Evolutionary conservation across 2,329 filamentous ascomycete species (phyloP).

Genomic region (Neofusicoccum cordaticola): DNA sequence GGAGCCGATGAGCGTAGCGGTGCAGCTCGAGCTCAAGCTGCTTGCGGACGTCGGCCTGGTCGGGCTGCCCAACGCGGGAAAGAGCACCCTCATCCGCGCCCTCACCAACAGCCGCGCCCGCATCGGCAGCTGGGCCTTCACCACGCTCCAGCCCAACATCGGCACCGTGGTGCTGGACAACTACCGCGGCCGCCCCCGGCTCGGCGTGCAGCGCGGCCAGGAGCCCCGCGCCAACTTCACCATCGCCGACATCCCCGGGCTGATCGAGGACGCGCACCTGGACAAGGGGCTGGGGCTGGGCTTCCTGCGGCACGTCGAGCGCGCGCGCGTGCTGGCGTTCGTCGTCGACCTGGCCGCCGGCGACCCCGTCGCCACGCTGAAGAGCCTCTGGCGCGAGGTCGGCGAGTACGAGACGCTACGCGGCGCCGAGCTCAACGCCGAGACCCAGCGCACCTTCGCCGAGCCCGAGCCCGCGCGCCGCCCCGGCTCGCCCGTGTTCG

Average conservation of each 20-base stretch:
- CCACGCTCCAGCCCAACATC: conserved; percentile 90
- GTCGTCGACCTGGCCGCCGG: conserved; percentile 81
- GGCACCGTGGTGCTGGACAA: conserved; percentile 92
- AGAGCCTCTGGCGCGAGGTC: conserved; percentile 86
- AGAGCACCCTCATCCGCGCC: conserved; percentile 85
- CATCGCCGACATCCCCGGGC: conserved; percentile 90
- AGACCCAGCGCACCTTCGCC: conserved; percentile 59
- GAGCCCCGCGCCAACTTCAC: conserved; percentile 75
- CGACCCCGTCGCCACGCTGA: conserved; percentile 74
- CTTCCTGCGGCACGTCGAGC: conserved; percentile 91
- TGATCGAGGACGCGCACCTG: conserved; percentile 88
- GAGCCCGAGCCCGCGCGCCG: background rate
- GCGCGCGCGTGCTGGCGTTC: conserved; percentile 88
- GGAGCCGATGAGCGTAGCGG: conserved; percentile 68
- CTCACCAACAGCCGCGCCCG: conserved; percentile 85
- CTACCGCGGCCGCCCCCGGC: conserved; percentile 69
- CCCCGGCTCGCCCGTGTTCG: conserved; percentile 18
- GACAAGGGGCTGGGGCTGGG: conserved; percentile 88
- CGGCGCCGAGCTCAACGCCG: conserved; percentile 66
- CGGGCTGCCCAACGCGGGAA: conserved; percentile 92
- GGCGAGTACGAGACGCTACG: conserved; percentile 81
- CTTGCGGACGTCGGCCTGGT: conserved; percentile 94
- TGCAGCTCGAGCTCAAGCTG: conserved; percentile 90
- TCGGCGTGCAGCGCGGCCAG: conserved; percentile 45
- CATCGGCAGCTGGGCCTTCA: conserved; percentile 95